phyloP scores from a whole-genome alignment of 768 basidiomycete species.

The Dacryopinax spathularia region DNA sequence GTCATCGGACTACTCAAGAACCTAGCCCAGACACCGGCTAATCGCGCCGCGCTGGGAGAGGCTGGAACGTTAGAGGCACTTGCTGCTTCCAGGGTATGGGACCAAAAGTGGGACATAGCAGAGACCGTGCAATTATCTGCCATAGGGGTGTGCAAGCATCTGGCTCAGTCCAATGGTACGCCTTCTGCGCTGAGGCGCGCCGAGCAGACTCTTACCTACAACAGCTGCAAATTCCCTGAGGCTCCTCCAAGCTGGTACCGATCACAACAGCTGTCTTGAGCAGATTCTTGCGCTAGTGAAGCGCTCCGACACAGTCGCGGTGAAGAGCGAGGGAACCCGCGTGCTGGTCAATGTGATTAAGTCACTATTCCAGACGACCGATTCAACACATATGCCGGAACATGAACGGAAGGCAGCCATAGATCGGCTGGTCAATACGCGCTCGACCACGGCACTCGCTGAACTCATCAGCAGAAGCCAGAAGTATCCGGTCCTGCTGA shows the following conservation, averaged over 20 bases:
- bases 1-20: conserved; percentile 78
- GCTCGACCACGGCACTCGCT: conserved; percentile 47
- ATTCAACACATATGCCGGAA: conserved; percentile 29
- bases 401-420: conserved; percentile 42
- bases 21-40: conserved; percentile 48
- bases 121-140: conserved; percentile 78
- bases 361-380: conserved; percentile 49
- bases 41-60: conserved; percentile 45
- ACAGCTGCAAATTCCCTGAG: conserved; percentile 29
- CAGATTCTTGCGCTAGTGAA: conserved; percentile 60
- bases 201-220: neutral
- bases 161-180: conserved; percentile 65
- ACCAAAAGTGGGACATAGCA: conserved; percentile 61
- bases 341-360: conserved; percentile 76
- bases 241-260: conserved; percentile 35
- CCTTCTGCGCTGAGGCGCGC: neutral
- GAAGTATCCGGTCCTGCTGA: conserved; percentile 72
- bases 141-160: conserved; percentile 77
- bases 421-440: conserved; percentile 35
- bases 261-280: conserved; percentile 33
- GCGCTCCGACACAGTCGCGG: conserved; percentile 64
- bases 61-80: conserved; percentile 51
- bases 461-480: conserved; percentile 60
- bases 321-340: conserved; percentile 82
- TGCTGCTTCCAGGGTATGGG: conserved; percentile 51